Evolutionary conservation across 805 yeast genomes (phyloP), one percentile per base, ranked within the genome.

Genomic region (Metschnikowia similis): DNA sequence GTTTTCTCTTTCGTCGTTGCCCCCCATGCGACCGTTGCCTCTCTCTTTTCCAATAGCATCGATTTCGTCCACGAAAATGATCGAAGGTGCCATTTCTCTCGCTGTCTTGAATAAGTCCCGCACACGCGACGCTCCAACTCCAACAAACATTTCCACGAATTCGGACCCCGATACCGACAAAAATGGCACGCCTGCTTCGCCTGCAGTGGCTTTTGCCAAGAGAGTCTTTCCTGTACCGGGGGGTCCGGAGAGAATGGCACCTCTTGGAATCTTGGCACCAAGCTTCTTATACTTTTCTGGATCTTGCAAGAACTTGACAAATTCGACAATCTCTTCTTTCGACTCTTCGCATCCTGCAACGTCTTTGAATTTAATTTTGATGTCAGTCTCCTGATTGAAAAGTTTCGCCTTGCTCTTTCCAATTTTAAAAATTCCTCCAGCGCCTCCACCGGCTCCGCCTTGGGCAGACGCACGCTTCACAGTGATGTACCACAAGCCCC

Each of bases 161-260:
- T 92, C 99, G 6, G 98, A 91, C 56, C 99, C 99, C 0, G 96
- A 88, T 16, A 94, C 98, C 13, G 96, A 87, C 61, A 84, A 84
- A 66, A 94, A 94, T 39, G 99, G 97, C 37, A 94, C 99, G 50
- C 94, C 96, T 0, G 99, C 99, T 69, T 94, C 99, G 57, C 99
- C 99, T 1, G 99, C 99, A 45, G 98, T 94, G 5, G 99, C 99
- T 65, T 89, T 92, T 10, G 99, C 99, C 45, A 94, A 73, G 48
- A 94, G 75, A 0, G 99, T 94, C 67, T 94, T 94, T 82, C 99
- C 99, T 8, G 99, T 94, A 74, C 99, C 99, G 46, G 99, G 99
- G 14, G 99, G 96, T 44, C 99, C 99, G 1, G 96, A 87, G 50
- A 94, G 74, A 52, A 94, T 89, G 8, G 99, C 99, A 59, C 99